A percentile compares a stretch with the other conserved stretches of the same genome.
These are phyloP conservation scores for Eutrema japonicum DNA, from an alignment of 345 rosid species.

Conservation along the genomic window DNA sequence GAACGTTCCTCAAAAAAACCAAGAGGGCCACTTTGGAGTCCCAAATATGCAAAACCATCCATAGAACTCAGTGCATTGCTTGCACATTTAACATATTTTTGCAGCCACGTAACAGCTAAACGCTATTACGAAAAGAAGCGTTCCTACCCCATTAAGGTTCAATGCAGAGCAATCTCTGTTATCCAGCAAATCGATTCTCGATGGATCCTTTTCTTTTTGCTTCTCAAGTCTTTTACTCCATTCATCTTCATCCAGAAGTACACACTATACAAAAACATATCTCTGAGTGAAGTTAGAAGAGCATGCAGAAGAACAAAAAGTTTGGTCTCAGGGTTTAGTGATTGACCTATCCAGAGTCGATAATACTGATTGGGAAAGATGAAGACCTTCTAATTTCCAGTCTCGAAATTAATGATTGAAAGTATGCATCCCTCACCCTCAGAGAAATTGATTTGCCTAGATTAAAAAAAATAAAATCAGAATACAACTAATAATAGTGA, in stretches of 20 bases:
- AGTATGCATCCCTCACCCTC: constrained; percentile 56
- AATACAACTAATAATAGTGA: background rate
- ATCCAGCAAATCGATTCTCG: constrained; percentile 62
- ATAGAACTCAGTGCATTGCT: no score
- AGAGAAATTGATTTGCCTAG: constrained; percentile 53
- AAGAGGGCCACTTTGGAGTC: no score
- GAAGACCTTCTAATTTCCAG: constrained; percentile 51
- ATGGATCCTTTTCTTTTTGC: constrained; percentile 52
- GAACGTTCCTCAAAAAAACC: no score
- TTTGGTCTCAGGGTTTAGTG: background rate
- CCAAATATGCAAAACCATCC: no score
- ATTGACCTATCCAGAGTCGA: constrained; percentile 68
- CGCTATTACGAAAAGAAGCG: background rate
- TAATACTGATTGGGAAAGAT: constrained; percentile 58
- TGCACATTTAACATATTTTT: no score
- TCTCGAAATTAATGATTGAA: constrained; percentile 21
- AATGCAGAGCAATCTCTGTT: constrained; percentile 51
- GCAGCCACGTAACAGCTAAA: background rate
- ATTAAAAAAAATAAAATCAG: constrained; percentile 16
- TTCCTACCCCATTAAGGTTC: constrained; percentile 58
- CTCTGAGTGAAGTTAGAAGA: background rate
- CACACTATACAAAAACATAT: constrained; percentile 47
- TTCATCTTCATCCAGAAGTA: constrained; percentile 43
- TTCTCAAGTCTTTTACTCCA: constrained; percentile 57
- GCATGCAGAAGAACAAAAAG: constrained; percentile 1